These are phyloP conservation scores for Amaranthus palmeri DNA, from an alignment of 148 eudicot species.

Conservation along the genomic window DNA sequence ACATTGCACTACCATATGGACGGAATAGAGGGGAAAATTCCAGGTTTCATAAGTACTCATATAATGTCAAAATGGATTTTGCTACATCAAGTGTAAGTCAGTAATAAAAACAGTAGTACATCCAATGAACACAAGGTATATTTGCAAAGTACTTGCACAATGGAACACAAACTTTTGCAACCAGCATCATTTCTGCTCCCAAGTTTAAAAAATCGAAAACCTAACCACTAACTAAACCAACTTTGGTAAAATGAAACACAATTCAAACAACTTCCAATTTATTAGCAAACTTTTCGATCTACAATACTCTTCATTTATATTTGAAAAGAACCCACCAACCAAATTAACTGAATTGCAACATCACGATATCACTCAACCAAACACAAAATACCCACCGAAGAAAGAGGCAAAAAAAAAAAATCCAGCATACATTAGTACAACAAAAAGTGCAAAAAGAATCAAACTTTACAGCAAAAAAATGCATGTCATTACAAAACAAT, in stretches of 20 bases:
- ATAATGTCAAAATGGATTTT: background rate
- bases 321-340: slow-evolving; percentile 14
- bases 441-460: background rate
- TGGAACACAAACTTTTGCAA: background rate
- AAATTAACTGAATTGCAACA: slow-evolving; percentile 8
- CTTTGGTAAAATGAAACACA: background rate
- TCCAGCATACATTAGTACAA: too few relatives aligned
- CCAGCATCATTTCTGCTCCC: background rate
- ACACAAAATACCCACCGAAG: background rate
- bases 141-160: background rate
- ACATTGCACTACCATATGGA: too few relatives aligned
- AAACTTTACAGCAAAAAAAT: too few relatives aligned
- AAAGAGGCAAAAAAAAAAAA: background rate
- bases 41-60: background rate
- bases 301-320: slow-evolving; percentile 2
- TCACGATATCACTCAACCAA: background rate
- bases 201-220: background rate
- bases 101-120: background rate
- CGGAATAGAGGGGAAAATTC: too few relatives aligned
- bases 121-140: too few relatives aligned
- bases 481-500: too few relatives aligned
- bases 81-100: background rate
- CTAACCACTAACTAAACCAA: background rate
- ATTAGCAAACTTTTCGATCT: slow-evolving; percentile 20
- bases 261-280: background rate